These are phyloP conservation scores for Ganoderma leucocontextum DNA, from an alignment of 1,284 basidiomycete species.

Conservation along the genomic window DNA sequence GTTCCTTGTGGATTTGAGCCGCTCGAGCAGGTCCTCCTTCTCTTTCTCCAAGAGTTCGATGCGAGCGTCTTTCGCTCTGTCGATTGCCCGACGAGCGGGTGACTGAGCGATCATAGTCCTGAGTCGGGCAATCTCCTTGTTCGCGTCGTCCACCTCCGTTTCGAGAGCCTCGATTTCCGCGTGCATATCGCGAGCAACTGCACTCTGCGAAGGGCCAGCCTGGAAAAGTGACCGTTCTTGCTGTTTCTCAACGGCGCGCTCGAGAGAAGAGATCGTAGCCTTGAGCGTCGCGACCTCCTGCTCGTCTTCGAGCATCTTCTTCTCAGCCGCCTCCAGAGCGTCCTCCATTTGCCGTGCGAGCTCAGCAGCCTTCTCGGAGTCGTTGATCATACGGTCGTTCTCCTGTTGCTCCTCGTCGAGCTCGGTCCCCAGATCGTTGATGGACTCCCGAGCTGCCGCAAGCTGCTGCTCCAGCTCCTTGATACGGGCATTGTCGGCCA, in stretches of 20 bases:
- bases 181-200: conserved; percentile 50
- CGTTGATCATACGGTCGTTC: conserved; percentile 59
- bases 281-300: conserved; percentile 60
- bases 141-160: conserved; percentile 80
- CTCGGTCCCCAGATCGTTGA: conserved; percentile 53
- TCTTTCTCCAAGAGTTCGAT: conserved; percentile 81
- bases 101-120: conserved; percentile 74
- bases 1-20: conserved; percentile 65
- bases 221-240: conserved; percentile 48
- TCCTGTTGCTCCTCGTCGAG: conserved; percentile 57
- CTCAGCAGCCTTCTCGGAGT: conserved; percentile 59
- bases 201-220: conserved; percentile 42
- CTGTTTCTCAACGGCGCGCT: conserved; percentile 65
- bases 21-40: conserved; percentile 75
- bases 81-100: conserved; percentile 77
- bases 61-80: conserved; percentile 74
- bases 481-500: conserved; percentile 54
- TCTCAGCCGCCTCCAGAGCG: conserved; percentile 74
- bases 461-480: conserved; percentile 63
- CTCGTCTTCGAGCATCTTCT: conserved; percentile 69
- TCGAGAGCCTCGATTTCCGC: conserved; percentile 70
- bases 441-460: conserved; percentile 52
- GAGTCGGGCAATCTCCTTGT: conserved; percentile 82
- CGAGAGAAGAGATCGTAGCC: conserved; percentile 59
- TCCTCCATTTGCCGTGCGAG: conserved; percentile 72